Evolutionary conservation across 2,329 filamentous ascomycete genomes (phyloP).

Genomic region (Alternaria gansuensis): DNA sequence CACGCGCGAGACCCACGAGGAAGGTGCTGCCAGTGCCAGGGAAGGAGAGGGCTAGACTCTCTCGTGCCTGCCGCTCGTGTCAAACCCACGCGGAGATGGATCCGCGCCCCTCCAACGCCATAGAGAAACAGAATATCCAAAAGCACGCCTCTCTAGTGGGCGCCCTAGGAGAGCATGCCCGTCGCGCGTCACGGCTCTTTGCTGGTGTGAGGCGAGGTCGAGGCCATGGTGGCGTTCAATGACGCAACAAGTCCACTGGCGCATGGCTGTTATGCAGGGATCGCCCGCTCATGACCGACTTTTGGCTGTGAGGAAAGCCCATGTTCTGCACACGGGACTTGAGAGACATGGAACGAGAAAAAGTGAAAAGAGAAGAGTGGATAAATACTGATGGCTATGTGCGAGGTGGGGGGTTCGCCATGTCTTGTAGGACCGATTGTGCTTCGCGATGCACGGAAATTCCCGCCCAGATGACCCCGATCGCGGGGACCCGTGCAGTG

Average conservation of each 20-base stretch:
- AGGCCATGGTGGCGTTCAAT: conserved; percentile 21
- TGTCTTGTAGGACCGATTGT: conserved; percentile 18
- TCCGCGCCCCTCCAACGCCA: conserved; percentile 1
- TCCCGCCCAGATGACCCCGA: conserved; percentile 1
- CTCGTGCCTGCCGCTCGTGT: conserved; percentile 12
- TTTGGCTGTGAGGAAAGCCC: conserved; percentile 4
- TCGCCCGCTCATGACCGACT: conserved; percentile 9
- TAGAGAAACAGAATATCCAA: not conserved
- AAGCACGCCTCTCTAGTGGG: conserved; percentile 13
- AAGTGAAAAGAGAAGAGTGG: conserved; percentile 1
- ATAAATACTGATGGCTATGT: conserved; percentile 7
- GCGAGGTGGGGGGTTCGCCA: conserved; percentile 7
- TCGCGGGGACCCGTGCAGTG: conserved; percentile 6
- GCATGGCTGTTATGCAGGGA: conserved; percentile 9
- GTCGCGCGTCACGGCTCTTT: conserved; percentile 4
- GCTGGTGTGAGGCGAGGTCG: conserved; percentile 4
- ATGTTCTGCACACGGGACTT: not conserved
- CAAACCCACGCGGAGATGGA: conserved; percentile 18
- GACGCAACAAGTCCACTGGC: conserved; percentile 15
- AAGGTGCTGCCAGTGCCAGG: conserved; percentile 12
- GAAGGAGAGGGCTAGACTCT: conserved; percentile 9
- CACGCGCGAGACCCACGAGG: conserved; percentile 26
- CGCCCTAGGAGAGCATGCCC: conserved; percentile 1
- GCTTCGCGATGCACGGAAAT: conserved; percentile 14
- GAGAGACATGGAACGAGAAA: not conserved